Evolutionary conservation across 768 basidiomycete species (phyloP).

Genomic region (Lactarius quietus): DNA sequence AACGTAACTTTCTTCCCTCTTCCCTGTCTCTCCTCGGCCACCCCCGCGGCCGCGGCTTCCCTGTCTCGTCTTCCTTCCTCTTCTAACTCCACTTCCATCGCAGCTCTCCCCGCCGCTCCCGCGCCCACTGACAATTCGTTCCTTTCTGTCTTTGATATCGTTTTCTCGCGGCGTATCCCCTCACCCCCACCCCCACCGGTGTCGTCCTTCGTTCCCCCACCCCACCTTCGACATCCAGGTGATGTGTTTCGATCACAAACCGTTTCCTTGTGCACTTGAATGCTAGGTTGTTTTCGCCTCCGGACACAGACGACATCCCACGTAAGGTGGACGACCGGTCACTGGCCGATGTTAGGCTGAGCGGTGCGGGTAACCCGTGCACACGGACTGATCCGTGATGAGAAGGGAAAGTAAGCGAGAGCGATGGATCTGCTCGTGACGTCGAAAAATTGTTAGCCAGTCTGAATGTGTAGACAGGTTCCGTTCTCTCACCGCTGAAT

Average conservation of each 20-base stretch:
- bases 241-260: conserved; percentile 86
- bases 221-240: conserved; percentile 84
- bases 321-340: conserved; percentile 82
- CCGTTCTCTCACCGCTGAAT: conserved; percentile 62
- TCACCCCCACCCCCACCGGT: conserved; percentile 35
- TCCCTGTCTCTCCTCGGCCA: conserved; percentile 32
- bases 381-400: conserved; percentile 85
- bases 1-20: conserved; percentile 72
- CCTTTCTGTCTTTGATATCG: conserved; percentile 9
- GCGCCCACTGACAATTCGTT: conserved; percentile 3
- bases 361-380: conserved; percentile 69
- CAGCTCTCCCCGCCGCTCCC: conserved; percentile 31
- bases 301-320: conserved; percentile 60
- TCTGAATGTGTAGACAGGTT: conserved; percentile 1
- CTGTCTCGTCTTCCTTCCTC: conserved; percentile 34
- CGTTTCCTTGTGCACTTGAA: conserved; percentile 90
- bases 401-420: conserved; percentile 69
- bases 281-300: conserved; percentile 93
- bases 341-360: conserved; percentile 72
- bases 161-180: conserved; percentile 11
- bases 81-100: conserved; percentile 47
- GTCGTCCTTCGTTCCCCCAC: conserved; percentile 70
- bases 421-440: conserved; percentile 66
- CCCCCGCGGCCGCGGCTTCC: conserved; percentile 10
- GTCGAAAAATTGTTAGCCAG: conserved; percentile 6